phyloP scores from a whole-genome alignment of 2,329 filamentous ascomycete genomes.

The Apiospora hydei region DNA sequence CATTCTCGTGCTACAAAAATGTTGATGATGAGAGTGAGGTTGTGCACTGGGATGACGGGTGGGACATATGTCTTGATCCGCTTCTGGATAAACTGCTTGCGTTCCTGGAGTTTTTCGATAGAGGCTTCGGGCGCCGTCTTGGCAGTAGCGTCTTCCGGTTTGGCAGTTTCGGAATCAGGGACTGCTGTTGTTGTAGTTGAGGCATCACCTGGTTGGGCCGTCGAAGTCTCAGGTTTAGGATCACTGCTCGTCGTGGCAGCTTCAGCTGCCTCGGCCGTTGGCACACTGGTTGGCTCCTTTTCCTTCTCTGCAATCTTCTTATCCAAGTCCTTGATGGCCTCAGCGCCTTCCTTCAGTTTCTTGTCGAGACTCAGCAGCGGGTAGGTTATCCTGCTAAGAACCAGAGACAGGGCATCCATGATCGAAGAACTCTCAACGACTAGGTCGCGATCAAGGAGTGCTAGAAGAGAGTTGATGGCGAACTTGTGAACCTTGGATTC shows the following conservation, averaged over 20 bases:
- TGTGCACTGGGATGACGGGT: constrained; percentile 85
- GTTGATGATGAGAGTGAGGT: constrained; percentile 92
- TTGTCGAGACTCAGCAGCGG: constrained; percentile 84
- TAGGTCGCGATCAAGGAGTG: constrained; percentile 87
- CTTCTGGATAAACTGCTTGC: constrained; percentile 52
- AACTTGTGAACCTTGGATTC: constrained; percentile 86
- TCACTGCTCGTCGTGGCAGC: constrained; percentile 11
- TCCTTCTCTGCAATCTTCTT: constrained; percentile 46
- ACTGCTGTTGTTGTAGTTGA: constrained; percentile 29
- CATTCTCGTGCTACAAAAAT: constrained; percentile 96
- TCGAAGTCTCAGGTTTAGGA: constrained; percentile 21
- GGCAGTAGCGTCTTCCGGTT: constrained; percentile 30
- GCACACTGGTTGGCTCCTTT: constrained; percentile 36
- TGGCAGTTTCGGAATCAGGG: constrained; percentile 28
- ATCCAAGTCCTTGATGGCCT: constrained; percentile 46
- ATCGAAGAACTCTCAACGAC: constrained; percentile 97
- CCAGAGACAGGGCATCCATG: constrained; percentile 89
- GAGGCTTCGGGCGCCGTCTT: constrained; percentile 34
- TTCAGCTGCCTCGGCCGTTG: constrained; percentile 29
- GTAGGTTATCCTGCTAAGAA: constrained; percentile 87
- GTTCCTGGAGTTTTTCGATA: constrained; percentile 46
- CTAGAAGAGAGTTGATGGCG: constrained; percentile 89
- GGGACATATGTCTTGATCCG: constrained; percentile 72
- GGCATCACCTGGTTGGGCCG: constrained; percentile 27
- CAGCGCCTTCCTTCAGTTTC: constrained; percentile 56